These are phyloP conservation scores for Mayamaea pseudoterrestris DNA, from an alignment of 108 stramenopile genomes.

Conservation along the genomic window DNA sequence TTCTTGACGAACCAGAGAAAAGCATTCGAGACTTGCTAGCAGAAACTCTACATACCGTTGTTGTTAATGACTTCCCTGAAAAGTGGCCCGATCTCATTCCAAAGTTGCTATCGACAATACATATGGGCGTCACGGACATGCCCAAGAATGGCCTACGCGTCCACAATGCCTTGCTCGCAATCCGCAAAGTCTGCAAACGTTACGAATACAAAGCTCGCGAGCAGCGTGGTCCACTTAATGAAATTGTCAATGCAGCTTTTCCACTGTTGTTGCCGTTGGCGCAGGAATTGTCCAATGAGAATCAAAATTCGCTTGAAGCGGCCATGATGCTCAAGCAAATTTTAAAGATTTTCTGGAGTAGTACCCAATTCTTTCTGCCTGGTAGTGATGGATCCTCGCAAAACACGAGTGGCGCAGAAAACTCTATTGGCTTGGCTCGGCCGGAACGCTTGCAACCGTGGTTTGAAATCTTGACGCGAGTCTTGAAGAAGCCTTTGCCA, in stretches of 20 bases:
- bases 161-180: conserved; percentile 86
- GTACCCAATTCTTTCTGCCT: conserved; percentile 90
- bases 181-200: conserved; percentile 92
- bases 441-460: conserved; percentile 79
- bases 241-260: conserved; percentile 73
- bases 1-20: conserved; percentile 79
- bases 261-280: conserved; percentile 78
- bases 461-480: conserved; percentile 67
- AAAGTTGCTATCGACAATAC: conserved; percentile 66
- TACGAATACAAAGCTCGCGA: conserved; percentile 95
- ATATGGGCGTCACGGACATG: conserved; percentile 34
- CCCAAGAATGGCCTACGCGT: conserved; percentile 56
- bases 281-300: conserved; percentile 39
- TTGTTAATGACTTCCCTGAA: conserved; percentile 87
- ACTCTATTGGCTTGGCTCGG: conserved; percentile 38
- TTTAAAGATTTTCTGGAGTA: conserved; percentile 96
- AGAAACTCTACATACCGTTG: conserved; percentile 83
- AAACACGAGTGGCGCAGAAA: conserved; percentile 7
- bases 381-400: conserved; percentile 24
- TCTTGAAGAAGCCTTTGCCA: conserved; percentile 64
- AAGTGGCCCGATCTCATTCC: conserved; percentile 86
- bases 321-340: conserved; percentile 92
- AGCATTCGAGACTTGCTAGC: conserved; percentile 82
- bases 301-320: conserved; percentile 69
- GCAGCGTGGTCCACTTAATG: conserved; percentile 79